Percentiles rank a stretch among this genome's conserved stretches.
Conservation (phyloP, 805 yeast genomes). For the Saitoella complicata region DNA sequence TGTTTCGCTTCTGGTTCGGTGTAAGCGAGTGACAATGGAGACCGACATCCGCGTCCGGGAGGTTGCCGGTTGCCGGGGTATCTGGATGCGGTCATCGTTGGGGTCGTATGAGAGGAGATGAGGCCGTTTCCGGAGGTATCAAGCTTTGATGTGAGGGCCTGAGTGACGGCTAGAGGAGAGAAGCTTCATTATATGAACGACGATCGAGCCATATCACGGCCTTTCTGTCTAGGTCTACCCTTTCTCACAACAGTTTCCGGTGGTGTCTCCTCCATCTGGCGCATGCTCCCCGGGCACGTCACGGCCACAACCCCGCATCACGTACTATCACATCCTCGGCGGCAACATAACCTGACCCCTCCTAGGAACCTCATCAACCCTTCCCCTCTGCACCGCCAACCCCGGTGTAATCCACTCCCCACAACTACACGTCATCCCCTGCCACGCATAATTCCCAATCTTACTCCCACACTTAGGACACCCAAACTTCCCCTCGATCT, state of each 20-base stretch:
- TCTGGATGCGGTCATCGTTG: too few relatives aligned
- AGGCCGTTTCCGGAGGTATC: too few relatives aligned
- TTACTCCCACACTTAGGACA: slow-evolving; percentile 78
- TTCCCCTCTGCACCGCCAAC: slow-evolving; percentile 59
- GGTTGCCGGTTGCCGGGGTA: too few relatives aligned
- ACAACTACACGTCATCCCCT: slow-evolving; percentile 84
- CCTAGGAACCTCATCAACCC: slow-evolving; percentile 42
- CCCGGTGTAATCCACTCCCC: slow-evolving; percentile 95
- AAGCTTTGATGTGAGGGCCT: too few relatives aligned
- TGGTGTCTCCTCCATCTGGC: background rate
- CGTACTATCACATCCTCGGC: background rate
- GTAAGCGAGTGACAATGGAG: too few relatives aligned
- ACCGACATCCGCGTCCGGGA: too few relatives aligned
- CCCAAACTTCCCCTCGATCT: slow-evolving; percentile 67
- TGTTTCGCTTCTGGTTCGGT: too few relatives aligned
- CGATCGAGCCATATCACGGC: background rate
- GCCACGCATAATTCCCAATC: slow-evolving; percentile 89
- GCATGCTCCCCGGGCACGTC: background rate
- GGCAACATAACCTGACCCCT: background rate
- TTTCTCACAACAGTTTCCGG: background rate
- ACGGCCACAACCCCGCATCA: background rate
- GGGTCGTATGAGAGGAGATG: too few relatives aligned
- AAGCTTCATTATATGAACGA: too few relatives aligned
- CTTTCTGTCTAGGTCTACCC: background rate
- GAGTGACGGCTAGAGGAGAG: background rate